Evolutionary conservation across 352 stramenopile species (phyloP).

Genomic region (Phytophthora tentaculata): DNA sequence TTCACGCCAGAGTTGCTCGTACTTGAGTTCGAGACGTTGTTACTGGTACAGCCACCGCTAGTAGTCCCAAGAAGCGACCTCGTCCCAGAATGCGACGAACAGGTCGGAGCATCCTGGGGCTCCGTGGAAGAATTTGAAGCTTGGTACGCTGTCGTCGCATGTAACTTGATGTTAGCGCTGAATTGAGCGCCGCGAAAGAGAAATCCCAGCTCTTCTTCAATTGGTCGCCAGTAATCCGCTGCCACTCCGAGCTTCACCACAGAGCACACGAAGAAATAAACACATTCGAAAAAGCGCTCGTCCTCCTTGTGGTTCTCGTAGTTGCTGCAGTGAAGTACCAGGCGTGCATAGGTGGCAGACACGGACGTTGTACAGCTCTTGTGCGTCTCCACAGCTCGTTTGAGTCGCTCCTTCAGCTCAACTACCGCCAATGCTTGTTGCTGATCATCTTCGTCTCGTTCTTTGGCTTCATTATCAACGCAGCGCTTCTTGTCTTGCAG

Average conservation of each 20-base stretch:
- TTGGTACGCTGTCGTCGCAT: conserved; percentile 36
- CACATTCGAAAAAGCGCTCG: conserved; percentile 80
- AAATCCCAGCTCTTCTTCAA: conserved; percentile 78
- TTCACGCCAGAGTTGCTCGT: background rate
- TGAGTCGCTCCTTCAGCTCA: conserved; percentile 38
- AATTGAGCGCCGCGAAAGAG: conserved; percentile 82
- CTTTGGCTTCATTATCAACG: conserved; percentile 23
- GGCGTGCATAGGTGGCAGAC: conserved; percentile 61
- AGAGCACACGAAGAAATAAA: conserved; percentile 82
- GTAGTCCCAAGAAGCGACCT: conserved; percentile 20
- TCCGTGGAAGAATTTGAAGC: conserved; percentile 20
- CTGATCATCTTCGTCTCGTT: conserved; percentile 33
- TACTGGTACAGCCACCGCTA: conserved; percentile 31
- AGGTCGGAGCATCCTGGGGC: conserved; percentile 12
- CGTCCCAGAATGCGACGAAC: conserved; percentile 14
- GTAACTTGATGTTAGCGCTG: conserved; percentile 61
- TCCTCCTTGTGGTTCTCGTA: conserved; percentile 86
- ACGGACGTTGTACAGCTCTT: conserved; percentile 44
- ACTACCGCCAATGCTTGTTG: conserved; percentile 22
- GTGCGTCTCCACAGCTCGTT: conserved; percentile 35
- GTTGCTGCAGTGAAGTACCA: conserved; percentile 86
- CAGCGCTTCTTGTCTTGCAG: conserved; percentile 36
- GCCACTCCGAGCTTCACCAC: conserved; percentile 73
- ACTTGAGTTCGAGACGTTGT: conserved; percentile 8
- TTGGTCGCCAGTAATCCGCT: conserved; percentile 54